Evolutionary conservation across 495 filamentous ascomycete species (phyloP), one percentile per base, ranked within the genome.

Genomic region (Penicillium pancosmium): DNA sequence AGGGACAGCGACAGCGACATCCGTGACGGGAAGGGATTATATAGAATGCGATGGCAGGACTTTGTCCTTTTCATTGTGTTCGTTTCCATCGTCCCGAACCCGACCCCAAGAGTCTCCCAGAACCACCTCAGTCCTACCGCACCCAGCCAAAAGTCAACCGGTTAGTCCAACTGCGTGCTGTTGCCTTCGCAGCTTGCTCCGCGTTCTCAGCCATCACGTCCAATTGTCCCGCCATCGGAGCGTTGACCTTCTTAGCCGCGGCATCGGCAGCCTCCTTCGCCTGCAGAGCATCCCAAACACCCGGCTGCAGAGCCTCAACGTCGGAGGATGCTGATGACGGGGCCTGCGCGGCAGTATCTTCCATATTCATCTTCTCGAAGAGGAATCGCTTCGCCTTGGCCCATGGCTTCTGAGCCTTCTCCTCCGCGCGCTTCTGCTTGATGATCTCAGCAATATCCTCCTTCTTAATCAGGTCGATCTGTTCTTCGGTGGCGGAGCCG

Each of bases 401-500:
- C 78, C 77, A 81, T 11, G 73, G 70, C 38, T 71, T 68, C 55
- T 81, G 67, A 35, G 70, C 71, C 67, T 73, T 75, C 44, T 73
- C 75, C 64, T 81, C 73, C 44, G 72, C 72, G 52, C 69, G 71
- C 55, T 79, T 79, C 62, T 72, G 71, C 61, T 78, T 72, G 34
- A 73, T 59, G 27, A 81, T 76, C 50, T 78, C 73, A 41, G 69
- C 77, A 33, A 83, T 81, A 21, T 86, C 78, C 54, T 90, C 87
- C 58, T 84, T 82, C 70, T 86, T 85, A 43, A 91, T 59, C 16
- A 81, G 61, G 41, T 79, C 71, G 38, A 74, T 62, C 66, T 76
- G 73, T 64, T 80, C 78, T 53, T 56, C 47, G n/a, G 84, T 86
- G 1, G 89, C 89, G 19, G 76, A 80, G 56, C 85, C 87, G 13